phyloP scores from a whole-genome alignment of 495 filamentous ascomycete genomes.

The Chaetomidium leptoderma region DNA sequence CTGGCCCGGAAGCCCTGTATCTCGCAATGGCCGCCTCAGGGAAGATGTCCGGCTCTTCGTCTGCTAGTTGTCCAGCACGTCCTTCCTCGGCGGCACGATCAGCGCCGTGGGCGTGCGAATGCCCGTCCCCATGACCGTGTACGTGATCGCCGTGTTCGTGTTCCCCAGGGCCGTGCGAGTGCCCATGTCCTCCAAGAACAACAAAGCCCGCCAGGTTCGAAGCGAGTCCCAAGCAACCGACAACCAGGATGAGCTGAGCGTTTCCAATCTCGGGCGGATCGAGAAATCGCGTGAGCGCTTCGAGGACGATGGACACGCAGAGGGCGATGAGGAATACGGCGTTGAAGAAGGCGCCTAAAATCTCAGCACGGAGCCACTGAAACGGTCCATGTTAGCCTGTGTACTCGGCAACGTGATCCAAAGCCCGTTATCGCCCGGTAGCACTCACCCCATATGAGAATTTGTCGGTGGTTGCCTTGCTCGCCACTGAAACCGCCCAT shows the following conservation, averaged over 20 bases:
- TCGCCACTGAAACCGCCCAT: constrained; percentile 89
- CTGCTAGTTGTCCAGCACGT: constrained; percentile 17
- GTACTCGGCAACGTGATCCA: background rate
- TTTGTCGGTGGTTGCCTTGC: constrained; percentile 72
- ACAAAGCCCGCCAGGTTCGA: constrained; percentile 88
- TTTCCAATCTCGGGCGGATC: constrained; percentile 82
- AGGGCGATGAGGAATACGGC: constrained; percentile 95
- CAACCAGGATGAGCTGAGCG: constrained; percentile 77
- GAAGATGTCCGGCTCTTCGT: constrained; percentile 34
- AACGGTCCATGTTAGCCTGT: constrained; percentile 30
- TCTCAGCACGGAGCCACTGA: constrained; percentile 92
- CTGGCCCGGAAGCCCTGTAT: constrained; percentile 21
- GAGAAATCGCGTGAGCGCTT: constrained; percentile 83
- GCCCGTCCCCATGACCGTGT: constrained; percentile 62
- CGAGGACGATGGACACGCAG: constrained; percentile 91
- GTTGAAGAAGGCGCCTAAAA: constrained; percentile 89
- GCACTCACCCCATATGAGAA: constrained; percentile 86
- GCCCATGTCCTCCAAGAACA: constrained; percentile 89
- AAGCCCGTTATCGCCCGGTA: background rate
- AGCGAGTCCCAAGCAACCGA: constrained; percentile 78
- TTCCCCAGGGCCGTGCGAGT: constrained; percentile 65
- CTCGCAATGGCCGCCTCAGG: constrained; percentile 42
- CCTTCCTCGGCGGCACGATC: constrained; percentile 33
- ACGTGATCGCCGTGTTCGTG: constrained; percentile 43
- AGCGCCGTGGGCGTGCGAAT: constrained; percentile 37